Evolutionary conservation across 345 rosid genomes (phyloP).

Genomic region (Fremontodendron californicum): DNA sequence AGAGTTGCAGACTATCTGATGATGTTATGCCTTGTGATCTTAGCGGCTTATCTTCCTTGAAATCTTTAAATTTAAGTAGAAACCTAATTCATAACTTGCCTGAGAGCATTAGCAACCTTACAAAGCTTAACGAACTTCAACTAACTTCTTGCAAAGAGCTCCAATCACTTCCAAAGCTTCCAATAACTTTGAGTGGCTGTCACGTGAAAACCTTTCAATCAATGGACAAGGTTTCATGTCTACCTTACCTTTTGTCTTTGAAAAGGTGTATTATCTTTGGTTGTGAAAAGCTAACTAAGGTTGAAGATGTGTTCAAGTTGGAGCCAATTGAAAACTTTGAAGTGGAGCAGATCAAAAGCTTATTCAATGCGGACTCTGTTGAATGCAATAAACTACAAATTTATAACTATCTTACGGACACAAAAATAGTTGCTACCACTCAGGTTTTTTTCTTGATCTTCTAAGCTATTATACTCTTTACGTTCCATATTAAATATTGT

Average conservation of each 20-base stretch:
- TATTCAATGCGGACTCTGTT: neutral
- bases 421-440: neutral
- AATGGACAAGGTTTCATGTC: neutral
- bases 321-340: constrained; percentile 15
- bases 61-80: too few relatives aligned
- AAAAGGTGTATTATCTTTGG: too few relatives aligned
- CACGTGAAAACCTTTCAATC: too few relatives aligned
- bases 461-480: neutral
- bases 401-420: neutral
- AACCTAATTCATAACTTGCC: too few relatives aligned
- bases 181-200: neutral
- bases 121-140: constrained; percentile 15
- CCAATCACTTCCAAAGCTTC: too few relatives aligned
- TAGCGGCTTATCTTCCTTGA: too few relatives aligned
- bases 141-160: too few relatives aligned
- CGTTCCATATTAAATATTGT: too few relatives aligned
- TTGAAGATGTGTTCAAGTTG: constrained; percentile 8
- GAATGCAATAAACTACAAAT: neutral
- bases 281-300: too few relatives aligned
- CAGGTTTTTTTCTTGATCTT: constrained; percentile 13
- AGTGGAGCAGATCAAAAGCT: neutral
- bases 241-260: too few relatives aligned
- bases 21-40: too few relatives aligned
- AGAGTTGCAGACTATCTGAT: too few relatives aligned
- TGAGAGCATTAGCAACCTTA: neutral